Conservation (phyloP, 768 basidiomycete genomes). For the Galerina sulciceps region DNA sequence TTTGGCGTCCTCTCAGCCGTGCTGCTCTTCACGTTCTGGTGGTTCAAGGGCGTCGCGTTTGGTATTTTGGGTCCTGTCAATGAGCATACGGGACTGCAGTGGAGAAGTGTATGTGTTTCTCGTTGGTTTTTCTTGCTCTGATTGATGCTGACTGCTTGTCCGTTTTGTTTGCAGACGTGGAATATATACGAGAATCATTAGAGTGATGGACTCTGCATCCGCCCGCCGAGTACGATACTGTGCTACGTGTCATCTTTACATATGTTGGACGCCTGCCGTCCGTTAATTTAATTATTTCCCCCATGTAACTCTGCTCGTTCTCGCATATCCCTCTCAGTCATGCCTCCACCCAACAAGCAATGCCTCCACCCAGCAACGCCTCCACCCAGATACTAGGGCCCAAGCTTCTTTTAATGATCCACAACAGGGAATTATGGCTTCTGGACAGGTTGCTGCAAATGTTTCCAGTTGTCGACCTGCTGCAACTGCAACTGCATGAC, state of each 20-base stretch:
- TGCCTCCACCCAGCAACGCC: too few species aligned
- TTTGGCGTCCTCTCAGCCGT: slow-evolving; percentile 65
- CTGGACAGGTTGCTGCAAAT: too few species aligned
- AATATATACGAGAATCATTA: slow-evolving; percentile 32
- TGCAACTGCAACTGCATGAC: too few species aligned
- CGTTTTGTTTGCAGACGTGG: slow-evolving; percentile 28
- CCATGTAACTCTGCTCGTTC: too few species aligned
- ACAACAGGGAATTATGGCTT: too few species aligned
- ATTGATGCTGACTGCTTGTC: background rate
- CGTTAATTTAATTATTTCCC: background rate
- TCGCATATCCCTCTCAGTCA: too few species aligned
- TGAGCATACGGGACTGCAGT: slow-evolving; percentile 77
- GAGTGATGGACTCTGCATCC: background rate
- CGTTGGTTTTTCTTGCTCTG: slow-evolving; percentile 2
- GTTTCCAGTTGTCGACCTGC: too few species aligned
- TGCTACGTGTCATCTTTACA: background rate
- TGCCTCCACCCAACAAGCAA: too few species aligned
- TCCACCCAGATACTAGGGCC: too few species aligned
- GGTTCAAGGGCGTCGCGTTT: slow-evolving; percentile 89
- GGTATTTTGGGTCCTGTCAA: slow-evolving; percentile 90
- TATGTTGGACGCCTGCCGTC: background rate
- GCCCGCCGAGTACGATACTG: background rate
- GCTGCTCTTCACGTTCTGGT: slow-evolving; percentile 88
- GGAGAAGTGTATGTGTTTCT: slow-evolving; percentile 62
- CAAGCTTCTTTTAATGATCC: too few species aligned